Percentiles rank a stretch among this genome's conserved stretches.
These are phyloP conservation scores for Escovopsis weberi DNA, from an alignment of 2,329 filamentous ascomycete genomes.

Conservation along the genomic window DNA sequence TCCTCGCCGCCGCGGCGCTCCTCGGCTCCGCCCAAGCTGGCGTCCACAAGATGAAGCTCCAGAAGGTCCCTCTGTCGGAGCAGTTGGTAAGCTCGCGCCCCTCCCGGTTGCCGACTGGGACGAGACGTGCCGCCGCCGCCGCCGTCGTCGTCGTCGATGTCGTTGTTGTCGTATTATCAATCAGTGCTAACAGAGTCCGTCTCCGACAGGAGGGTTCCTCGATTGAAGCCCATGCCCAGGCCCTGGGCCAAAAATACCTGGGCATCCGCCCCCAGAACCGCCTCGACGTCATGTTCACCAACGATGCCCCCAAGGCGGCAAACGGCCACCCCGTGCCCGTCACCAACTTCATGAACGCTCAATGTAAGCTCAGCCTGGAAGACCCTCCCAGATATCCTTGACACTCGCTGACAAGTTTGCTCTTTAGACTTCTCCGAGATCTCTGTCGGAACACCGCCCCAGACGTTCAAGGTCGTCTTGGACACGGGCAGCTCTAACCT, in stretches of 20 bases:
- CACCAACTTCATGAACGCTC: conserved; percentile 95
- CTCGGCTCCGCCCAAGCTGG: conserved; percentile 71
- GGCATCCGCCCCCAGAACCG: conserved; percentile 55
- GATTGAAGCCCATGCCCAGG: conserved; percentile 67
- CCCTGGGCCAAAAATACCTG: conserved; percentile 93
- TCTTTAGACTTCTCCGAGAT: conserved; percentile 88
- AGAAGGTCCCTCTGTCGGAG: conserved; percentile 86
- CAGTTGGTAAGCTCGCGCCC: conserved; percentile 59
- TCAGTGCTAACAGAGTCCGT: conserved; percentile 7
- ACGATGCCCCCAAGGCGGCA: conserved; percentile 50
- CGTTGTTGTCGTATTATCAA: too few species aligned
- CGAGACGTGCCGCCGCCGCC: too few species aligned
- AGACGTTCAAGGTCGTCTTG: conserved; percentile 95
- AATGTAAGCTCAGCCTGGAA: conserved; percentile 53
- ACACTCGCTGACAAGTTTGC: neutral
- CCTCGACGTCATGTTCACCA: conserved; percentile 65
- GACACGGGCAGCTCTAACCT: conserved; percentile 98
- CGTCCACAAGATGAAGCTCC: conserved; percentile 91
- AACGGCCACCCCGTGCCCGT: conserved; percentile 71
- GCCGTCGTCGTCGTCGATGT: too few species aligned
- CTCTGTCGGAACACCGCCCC: conserved; percentile 76
- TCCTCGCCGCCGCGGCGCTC: conserved; percentile 67
- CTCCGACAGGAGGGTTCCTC: conserved; percentile 53
- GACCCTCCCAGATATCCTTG: neutral
- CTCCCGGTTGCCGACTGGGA: too few species aligned